Base-by-base conservation (phyloP, 352 stramenopile species). In the Detonula confervacea region DNA sequence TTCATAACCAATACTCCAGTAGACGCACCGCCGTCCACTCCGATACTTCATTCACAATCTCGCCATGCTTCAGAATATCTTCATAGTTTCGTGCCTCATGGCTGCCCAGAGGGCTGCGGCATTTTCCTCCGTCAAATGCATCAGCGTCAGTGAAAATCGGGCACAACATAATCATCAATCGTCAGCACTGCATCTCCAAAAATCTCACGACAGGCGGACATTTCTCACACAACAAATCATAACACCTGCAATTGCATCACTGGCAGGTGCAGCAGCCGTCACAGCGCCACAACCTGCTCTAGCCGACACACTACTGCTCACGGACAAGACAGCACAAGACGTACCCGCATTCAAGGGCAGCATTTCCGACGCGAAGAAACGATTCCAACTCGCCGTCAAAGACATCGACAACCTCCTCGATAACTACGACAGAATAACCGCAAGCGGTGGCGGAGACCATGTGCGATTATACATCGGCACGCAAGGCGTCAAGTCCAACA, bases 391-490 rank as follows among this genome's bases (percentile, higher is more conserved):
- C 2, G 80, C 80, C 12, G 60, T 78, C 9, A 65, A 77, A 56
- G 79, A 87, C 24, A 35, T 90, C 11, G 56, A 83, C 16, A 70
- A 84, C 29, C 52, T 90, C 8, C 27, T 90, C 1, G 55, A 78
- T 12, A 81, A 89, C 66, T 91, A 89, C 49, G 66, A 83, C n/a
- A 42, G 62, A 37, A 88, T 91, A 30, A 52, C 60, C 7, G 80
- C 66, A 20, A 71, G 57, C 25, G 85, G 84, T 27, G 85, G 84
- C 24, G 83, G 84, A 20, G 85, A 91, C 64, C 76, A 83, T 39
- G 80, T 91, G n/a, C 37, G 85, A 49, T 65, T 75, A 20, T 88
- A 86, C 54, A 51, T 91, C 0, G 85, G 85, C 11, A 91, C 85
- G 4, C 68, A 84, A 18, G 82, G 82, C 33, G 67, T 88, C 0